Conservation (phyloP, 1,139 yeast genomes). For the Suhomyces taliae region DNA sequence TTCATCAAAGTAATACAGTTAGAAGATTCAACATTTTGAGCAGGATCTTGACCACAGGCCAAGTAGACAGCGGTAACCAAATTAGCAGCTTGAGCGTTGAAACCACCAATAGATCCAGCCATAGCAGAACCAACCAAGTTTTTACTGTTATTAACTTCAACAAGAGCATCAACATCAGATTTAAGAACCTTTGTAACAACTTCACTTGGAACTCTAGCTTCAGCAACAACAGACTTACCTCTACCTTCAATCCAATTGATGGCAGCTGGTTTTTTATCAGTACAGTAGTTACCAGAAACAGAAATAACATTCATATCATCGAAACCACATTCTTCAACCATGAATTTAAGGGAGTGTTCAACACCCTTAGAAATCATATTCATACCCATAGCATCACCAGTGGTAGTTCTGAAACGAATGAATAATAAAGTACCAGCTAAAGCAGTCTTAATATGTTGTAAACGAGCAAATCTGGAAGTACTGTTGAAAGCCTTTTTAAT, state of each 20-base stretch:
- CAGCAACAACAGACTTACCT: conserved; percentile 98
- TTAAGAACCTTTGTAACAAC: conserved; percentile 80
- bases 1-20: conserved; percentile 96
- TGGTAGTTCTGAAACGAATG: conserved; percentile 91
- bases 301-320: conserved; percentile 91
- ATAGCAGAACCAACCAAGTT: conserved; percentile 95
- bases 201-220: conserved; percentile 82
- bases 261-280: conserved; percentile 97
- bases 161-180: conserved; percentile 89
- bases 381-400: conserved; percentile 99
- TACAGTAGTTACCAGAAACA: conserved; percentile 95
- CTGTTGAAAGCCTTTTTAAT: conserved; percentile 92
- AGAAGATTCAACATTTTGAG: conserved; percentile 95
- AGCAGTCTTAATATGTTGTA: conserved; percentile 88
- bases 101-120: conserved; percentile 98
- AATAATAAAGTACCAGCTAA: conserved; percentile 90
- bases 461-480: conserved; percentile 94
- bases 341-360: conserved; percentile 76
- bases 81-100: conserved; percentile 97
- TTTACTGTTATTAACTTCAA: conserved; percentile 83
- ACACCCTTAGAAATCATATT: conserved; percentile 99
- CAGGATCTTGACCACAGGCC: conserved; percentile 99
- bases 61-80: conserved; percentile 88
- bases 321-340: conserved; percentile 90
- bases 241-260: conserved; percentile 99